These are phyloP conservation scores for Zasmidium citrigriseum DNA, from an alignment of 2,329 filamentous ascomycete genomes.

Conservation along the genomic window DNA sequence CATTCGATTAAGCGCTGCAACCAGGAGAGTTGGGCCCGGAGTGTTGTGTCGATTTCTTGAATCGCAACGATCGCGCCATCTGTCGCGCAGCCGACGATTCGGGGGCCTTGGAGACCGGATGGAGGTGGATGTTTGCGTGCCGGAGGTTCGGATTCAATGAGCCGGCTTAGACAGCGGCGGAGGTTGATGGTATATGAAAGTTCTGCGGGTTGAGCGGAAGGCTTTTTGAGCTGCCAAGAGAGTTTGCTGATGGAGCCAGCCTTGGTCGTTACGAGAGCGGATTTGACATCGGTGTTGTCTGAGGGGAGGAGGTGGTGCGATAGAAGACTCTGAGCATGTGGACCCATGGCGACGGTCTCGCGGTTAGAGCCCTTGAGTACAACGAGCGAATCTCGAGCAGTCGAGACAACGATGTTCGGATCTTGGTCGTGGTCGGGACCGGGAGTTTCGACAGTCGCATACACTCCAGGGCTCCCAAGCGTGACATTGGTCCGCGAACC, in stretches of 20 bases:
- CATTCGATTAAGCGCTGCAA: conserved; percentile 64
- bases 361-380: background rate
- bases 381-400: conserved; percentile 55
- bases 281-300: background rate
- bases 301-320: conserved; percentile 23
- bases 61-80: conserved; percentile 60
- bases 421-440: conserved; percentile 18
- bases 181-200: conserved; percentile 34
- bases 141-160: conserved; percentile 50
- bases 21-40: conserved; percentile 70
- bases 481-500: conserved; percentile 9
- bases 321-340: conserved; percentile 23
- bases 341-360: conserved; percentile 21
- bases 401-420: conserved; percentile 56
- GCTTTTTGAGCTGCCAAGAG: background rate
- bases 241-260: conserved; percentile 11
- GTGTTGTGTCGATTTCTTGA: conserved; percentile 60
- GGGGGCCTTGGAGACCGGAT: conserved; percentile 44
- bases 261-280: conserved; percentile 27
- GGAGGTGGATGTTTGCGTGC: conserved; percentile 38
- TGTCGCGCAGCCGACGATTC: conserved; percentile 52
- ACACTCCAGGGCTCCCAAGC: conserved; percentile 43
- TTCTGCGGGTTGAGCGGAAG: background rate
- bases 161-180: conserved; percentile 42
- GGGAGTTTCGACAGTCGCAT: conserved; percentile 49